Evolutionary conservation across 441 rosid genomes (phyloP).

Genomic region (Brassica hybrid): DNA sequence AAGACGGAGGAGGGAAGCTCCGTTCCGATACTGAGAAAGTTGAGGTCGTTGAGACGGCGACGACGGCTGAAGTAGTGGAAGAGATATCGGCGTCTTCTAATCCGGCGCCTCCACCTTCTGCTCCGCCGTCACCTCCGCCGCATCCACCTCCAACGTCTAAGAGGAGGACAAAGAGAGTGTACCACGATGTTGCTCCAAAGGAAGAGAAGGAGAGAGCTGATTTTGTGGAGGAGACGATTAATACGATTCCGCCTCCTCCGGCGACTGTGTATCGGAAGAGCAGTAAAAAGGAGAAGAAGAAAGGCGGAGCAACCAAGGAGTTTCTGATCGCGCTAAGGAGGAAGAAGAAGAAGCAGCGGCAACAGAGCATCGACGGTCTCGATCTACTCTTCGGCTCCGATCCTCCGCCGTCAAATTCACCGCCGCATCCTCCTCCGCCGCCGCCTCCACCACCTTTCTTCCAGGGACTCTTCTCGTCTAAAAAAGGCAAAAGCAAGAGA

Average conservation of each 20-base stretch:
- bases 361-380: conserved; percentile 81
- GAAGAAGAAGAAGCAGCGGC: conserved; percentile 71
- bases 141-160: conserved; percentile 30
- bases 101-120: conserved; percentile 23
- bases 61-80: conserved; percentile 18
- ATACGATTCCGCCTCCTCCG: conserved; percentile 46
- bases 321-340: conserved; percentile 57
- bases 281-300: conserved; percentile 55
- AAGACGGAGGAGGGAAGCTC: conserved; percentile 15
- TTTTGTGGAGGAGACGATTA: conserved; percentile 16
- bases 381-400: conserved; percentile 65
- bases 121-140: conserved; percentile 1
- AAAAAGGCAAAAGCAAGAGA: conserved; percentile 57
- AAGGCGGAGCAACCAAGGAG: conserved; percentile 62
- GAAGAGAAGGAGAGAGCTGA: conserved; percentile 38
- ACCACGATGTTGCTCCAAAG: conserved; percentile 43
- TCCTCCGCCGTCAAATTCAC: conserved; percentile 31
- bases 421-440: conserved; percentile 49
- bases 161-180: conserved; percentile 58
- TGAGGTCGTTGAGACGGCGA: conserved; percentile 28
- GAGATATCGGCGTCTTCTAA: conserved; percentile 4
- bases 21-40: conserved; percentile 32
- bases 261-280: conserved; percentile 33
- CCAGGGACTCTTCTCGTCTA: conserved; percentile 61
- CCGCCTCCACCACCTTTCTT: conserved; percentile 68